Evolutionary conservation across 1,284 basidiomycete genomes (phyloP), one percentile per base, ranked within the genome.

Genomic region (Pseudomicrostroma phylloplanum): DNA sequence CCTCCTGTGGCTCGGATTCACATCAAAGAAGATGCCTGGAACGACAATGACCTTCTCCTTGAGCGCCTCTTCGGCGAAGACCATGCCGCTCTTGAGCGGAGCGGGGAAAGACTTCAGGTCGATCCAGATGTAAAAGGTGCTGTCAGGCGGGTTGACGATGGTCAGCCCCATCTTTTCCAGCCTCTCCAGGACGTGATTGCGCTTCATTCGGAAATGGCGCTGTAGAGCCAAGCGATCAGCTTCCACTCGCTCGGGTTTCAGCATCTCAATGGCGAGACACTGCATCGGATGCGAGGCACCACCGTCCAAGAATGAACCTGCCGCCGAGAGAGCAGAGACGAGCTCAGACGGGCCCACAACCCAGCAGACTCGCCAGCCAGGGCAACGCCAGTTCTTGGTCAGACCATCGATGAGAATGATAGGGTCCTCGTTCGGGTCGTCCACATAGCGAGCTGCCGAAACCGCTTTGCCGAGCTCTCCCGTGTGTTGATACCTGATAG

Each of bases 11-110:
- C 70, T 89, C 83, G 74, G 91, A 73, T 74, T 74, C 63, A 69
- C 64, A 49, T 73, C 72, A 72, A 94, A 94, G 83, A 92, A 92
- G 67, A 93, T 77, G 4, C 83, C 82, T 11, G 90, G 90, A 57
- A 92, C 90, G 60, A 91, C 89, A 67, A 92, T 92, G 26, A 89
- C 88, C 80, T 89, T 85, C 80, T 92, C 90, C 80, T 92, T 93
- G 53, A 96, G 84, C 42, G 91, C 82, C 80, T 96, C 92, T 77
- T 96, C 92, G 76, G 96, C 96, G 85, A 96, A 94, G 36, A 89
- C 90, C 72, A 96, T 81, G 21, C 92, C 92, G 70, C 90, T 90
- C 81, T 92, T 91, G 51, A 96, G 80, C 6, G 91, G 92, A 6
- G 85, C 71, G 8, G 89, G 88, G 39, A 94, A 84, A 57, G 82